Evolutionary conservation across 257 asterid species (phyloP).

Genomic region (Fraxinus excelsior): DNA sequence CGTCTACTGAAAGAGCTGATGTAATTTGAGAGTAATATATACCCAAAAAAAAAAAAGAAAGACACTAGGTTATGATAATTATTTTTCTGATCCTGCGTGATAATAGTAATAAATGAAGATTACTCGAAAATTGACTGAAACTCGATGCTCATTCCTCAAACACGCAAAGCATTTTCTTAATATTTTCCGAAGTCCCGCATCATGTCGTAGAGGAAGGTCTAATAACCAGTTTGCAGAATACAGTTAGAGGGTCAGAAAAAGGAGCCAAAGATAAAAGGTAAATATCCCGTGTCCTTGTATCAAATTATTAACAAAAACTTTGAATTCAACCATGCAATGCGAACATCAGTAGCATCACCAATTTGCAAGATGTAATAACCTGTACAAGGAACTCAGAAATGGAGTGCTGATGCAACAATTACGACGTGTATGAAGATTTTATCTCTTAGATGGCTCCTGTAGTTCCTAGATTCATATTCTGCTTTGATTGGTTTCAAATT

Average conservation of each 20-base stretch:
- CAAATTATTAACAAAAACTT: not conserved
- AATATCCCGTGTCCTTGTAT: not conserved
- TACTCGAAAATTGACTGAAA: not conserved
- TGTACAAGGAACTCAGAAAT: not conserved
- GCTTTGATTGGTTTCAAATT: not conserved
- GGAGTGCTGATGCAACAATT: not conserved
- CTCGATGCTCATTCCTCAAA: not conserved
- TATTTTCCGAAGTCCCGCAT: not conserved
- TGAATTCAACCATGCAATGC: not conserved
- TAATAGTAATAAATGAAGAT: not conserved
- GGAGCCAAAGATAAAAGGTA: not conserved
- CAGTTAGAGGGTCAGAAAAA: not conserved
- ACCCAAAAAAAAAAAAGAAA: not conserved
- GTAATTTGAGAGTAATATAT: not conserved
- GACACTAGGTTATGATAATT: not conserved
- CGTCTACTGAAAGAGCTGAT: not conserved
- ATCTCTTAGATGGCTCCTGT: not conserved
- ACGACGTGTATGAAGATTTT: not conserved
- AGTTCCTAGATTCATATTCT: not conserved
- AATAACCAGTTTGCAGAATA: slow-evolving; percentile 8
- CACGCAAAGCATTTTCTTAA: not conserved
- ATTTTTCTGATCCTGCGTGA: not conserved
- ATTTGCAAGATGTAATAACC: not conserved
- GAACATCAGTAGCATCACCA: not conserved
- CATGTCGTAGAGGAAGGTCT: not conserved